phyloP scores from a whole-genome alignment of 176 grass and related monocot genomes.

The Ensete ventricosum region DNA sequence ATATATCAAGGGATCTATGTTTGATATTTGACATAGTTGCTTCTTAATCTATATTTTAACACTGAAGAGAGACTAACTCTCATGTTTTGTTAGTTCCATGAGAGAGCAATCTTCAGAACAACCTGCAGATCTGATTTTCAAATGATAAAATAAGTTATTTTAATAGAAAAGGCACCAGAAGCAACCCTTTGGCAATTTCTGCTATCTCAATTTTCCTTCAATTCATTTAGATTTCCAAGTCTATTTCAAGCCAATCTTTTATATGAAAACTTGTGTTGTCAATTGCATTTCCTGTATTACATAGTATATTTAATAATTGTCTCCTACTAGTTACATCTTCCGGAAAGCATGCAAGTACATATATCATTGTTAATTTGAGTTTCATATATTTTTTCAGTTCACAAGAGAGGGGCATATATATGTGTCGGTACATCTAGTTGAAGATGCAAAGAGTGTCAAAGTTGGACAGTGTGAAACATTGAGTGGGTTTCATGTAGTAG shows the following conservation, averaged over 20 bases:
- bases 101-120: neutral
- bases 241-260: neutral
- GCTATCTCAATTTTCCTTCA: neutral
- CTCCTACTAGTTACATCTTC: neutral
- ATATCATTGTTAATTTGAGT: neutral
- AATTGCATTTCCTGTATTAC: neutral
- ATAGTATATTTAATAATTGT: neutral
- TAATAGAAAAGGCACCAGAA: neutral
- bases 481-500: slow-evolving; percentile 47
- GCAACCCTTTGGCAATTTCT: neutral
- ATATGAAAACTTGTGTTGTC: neutral
- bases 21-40: too few relatives aligned
- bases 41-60: too few relatives aligned
- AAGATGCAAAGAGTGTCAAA: slow-evolving; percentile 23
- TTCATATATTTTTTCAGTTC: slow-evolving; percentile 32
- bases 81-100: neutral
- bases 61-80: too few relatives aligned
- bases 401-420: slow-evolving; percentile 61
- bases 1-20: too few relatives aligned
- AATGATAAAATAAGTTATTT: neutral
- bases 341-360: neutral
- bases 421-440: slow-evolving; percentile 54
- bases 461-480: slow-evolving; percentile 28
- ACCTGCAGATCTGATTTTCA: neutral
- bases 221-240: neutral